Percentiles rank a stretch among this genome's conserved stretches.
phyloP scores from a whole-genome alignment of 2,329 filamentous ascomycete genomes.

The Colletotrichum cereale region DNA sequence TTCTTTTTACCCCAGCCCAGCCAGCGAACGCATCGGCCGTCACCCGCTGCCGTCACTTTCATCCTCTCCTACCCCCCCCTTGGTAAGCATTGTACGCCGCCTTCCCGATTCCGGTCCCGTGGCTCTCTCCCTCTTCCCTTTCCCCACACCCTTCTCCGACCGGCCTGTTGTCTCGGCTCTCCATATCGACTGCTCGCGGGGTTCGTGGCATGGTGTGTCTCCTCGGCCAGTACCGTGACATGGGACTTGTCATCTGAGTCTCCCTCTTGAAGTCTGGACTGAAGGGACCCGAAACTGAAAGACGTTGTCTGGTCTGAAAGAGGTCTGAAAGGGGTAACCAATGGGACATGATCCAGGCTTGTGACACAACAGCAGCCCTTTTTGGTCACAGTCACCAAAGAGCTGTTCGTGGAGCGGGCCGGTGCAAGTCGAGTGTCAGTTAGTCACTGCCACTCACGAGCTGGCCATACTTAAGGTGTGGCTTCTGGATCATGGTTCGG shows the following conservation, averaged over 20 bases:
- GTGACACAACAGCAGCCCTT: slow-evolving; percentile 28
- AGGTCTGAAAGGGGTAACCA: slow-evolving; percentile 20
- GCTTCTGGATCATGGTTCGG: slow-evolving; percentile 9
- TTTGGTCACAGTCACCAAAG: slow-evolving; percentile 30
- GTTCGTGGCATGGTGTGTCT: slow-evolving; percentile 15
- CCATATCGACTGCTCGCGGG: slow-evolving; percentile 20
- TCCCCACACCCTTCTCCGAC: slow-evolving; percentile 23
- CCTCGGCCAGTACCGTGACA: slow-evolving; percentile 15
- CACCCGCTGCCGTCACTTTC: slow-evolving; percentile 40
- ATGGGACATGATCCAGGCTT: slow-evolving; percentile 39
- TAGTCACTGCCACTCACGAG: slow-evolving; percentile 34
- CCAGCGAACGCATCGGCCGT: slow-evolving; percentile 28
- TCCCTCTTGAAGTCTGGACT: not conserved
- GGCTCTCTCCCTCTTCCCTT: slow-evolving; percentile 4
- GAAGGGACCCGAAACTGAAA: slow-evolving; percentile 9
- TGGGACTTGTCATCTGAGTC: slow-evolving; percentile 37
- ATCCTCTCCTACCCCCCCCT: not conserved
- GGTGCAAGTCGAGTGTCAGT: slow-evolving; percentile 20
- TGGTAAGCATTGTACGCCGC: slow-evolving; percentile 28
- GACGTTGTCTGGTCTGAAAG: slow-evolving; percentile 25
- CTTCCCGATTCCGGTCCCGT: slow-evolving; percentile 28
- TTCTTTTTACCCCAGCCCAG: slow-evolving; percentile 26
- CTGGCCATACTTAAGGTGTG: slow-evolving; percentile 23
- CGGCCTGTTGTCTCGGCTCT: slow-evolving; percentile 40
- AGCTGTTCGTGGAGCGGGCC: slow-evolving; percentile 25